A percentile compares a stretch with the other conserved stretches of the same genome.
phyloP scores from a whole-genome alignment of 129 eudicot species.

The Lactuca sativa region DNA sequence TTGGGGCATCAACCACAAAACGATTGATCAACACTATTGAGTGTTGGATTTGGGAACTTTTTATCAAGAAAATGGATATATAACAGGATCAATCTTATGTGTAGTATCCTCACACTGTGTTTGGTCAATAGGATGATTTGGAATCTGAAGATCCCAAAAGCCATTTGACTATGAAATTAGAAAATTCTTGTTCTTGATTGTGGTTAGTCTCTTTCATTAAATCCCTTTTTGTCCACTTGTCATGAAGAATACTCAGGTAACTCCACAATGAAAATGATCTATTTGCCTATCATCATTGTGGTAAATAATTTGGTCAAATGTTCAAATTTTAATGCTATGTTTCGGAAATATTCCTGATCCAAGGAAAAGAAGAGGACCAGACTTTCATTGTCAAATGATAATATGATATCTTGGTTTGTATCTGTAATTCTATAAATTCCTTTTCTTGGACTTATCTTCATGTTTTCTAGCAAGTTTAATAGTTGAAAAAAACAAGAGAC shows the following conservation, averaged over 20 bases:
- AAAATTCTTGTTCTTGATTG: neutral
- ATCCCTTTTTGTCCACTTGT: constrained; percentile 12
- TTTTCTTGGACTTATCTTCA: constrained; percentile 22
- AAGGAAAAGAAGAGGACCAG: neutral
- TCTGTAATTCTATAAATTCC: constrained; percentile 28
- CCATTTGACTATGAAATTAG: neutral
- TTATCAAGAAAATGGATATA: neutral
- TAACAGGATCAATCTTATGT: neutral
- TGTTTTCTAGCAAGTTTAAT: constrained; percentile 22
- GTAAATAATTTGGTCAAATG: neutral
- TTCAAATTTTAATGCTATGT: neutral
- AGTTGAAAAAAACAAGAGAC: constrained; percentile 13
- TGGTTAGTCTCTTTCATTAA: constrained; percentile 18
- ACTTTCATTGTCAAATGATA: neutral
- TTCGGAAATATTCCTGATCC: neutral
- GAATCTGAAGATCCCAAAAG: constrained; percentile 10
- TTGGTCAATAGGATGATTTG: constrained; percentile 2
- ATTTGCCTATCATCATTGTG: neutral
- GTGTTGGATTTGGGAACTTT: neutral
- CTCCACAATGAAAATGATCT: neutral
- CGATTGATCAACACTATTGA: too few species aligned
- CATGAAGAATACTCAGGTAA: neutral
- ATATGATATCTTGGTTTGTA: constrained; percentile 23
- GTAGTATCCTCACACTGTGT: constrained; percentile 3
- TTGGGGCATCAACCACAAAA: too few species aligned